phyloP scores from a whole-genome alignment of 352 stramenopile species.

The Pythium sp. region DNA sequence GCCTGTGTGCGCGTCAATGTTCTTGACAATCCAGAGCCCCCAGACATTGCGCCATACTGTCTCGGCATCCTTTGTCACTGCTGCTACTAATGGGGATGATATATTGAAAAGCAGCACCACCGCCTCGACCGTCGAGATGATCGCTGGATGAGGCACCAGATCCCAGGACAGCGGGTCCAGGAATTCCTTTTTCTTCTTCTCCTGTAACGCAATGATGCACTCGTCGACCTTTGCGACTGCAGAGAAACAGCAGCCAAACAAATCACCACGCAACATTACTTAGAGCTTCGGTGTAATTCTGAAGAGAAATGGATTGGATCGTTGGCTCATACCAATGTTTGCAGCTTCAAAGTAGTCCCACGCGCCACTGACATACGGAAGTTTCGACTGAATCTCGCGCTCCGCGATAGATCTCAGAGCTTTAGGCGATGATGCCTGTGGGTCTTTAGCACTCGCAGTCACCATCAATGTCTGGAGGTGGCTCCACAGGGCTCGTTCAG shows the following conservation, averaged over 20 bases:
- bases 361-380: conserved; percentile 33
- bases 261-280: background rate
- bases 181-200: conserved; percentile 52
- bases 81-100: background rate
- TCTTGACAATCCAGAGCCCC: conserved; percentile 75
- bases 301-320: background rate
- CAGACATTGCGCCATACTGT: conserved; percentile 46
- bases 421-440: background rate
- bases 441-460: background rate
- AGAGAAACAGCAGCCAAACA: background rate
- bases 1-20: conserved; percentile 59
- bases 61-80: conserved; percentile 21
- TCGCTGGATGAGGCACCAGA: conserved; percentile 35
- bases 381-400: conserved; percentile 37
- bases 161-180: conserved; percentile 65
- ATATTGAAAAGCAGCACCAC: conserved; percentile 65
- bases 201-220: conserved; percentile 56
- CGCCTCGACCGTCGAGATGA: conserved; percentile 46
- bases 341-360: conserved; percentile 59
- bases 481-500: conserved; percentile 2
- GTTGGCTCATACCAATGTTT: conserved; percentile 39
- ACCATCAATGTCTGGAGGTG: conserved; percentile 9
- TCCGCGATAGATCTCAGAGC: background rate
- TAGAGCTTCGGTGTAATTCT: background rate
- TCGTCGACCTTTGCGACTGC: conserved; percentile 58